Evolutionary conservation across 1,284 basidiomycete species (phyloP).

Genomic region (Tilletia caries): DNA sequence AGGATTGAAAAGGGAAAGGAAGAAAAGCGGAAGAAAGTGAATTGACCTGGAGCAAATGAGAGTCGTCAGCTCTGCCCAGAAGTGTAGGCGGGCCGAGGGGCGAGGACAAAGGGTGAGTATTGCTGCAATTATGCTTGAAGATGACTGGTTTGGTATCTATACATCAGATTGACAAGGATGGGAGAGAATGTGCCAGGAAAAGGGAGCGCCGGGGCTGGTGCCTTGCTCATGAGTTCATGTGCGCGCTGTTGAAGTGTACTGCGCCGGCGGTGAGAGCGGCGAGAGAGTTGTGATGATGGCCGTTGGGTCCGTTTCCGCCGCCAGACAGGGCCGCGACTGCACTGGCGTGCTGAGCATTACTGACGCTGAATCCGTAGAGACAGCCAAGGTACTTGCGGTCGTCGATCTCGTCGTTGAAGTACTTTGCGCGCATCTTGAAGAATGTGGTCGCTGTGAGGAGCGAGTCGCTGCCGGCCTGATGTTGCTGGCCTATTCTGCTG

Average conservation of each 20-base stretch:
- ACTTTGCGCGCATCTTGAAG: conserved; percentile 89
- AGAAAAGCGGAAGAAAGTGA: too few relatives aligned
- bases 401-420: conserved; percentile 82
- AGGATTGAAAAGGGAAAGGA: too few relatives aligned
- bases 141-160: too few relatives aligned
- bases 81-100: too few relatives aligned
- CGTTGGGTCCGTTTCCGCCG: neutral
- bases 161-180: too few relatives aligned
- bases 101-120: too few relatives aligned
- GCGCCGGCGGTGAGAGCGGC: conserved; percentile 2
- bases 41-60: too few relatives aligned
- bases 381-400: conserved; percentile 44
- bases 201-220: too few relatives aligned
- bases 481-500: conserved; percentile 81
- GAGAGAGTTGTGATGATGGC: conserved; percentile 12
- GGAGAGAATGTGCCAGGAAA: too few relatives aligned
- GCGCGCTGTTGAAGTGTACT: conserved; percentile 4
- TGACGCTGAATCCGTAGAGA: conserved; percentile 10
- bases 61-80: too few relatives aligned
- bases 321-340: neutral
- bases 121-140: too few relatives aligned
- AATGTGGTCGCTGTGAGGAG: conserved; percentile 88
- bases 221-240: neutral
- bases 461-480: conserved; percentile 93
- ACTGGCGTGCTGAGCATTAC: neutral